A percentile compares a stretch with the other conserved stretches of the same genome.
phyloP scores from a whole-genome alignment of 2,329 filamentous ascomycete species.

The Hypoxylon sp. region DNA sequence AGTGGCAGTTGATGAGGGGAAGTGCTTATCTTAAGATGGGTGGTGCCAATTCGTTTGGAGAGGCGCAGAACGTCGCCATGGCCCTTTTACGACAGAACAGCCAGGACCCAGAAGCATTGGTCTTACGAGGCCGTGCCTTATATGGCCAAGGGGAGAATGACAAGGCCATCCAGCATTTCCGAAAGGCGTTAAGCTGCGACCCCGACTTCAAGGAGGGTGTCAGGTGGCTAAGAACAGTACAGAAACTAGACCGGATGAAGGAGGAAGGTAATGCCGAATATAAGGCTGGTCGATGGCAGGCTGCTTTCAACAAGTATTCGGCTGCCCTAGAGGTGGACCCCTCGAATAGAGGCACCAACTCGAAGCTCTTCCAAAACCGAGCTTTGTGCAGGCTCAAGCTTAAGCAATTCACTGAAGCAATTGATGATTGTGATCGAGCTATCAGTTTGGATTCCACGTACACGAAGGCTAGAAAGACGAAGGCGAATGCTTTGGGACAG shows the following conservation, averaged over 20 bases:
- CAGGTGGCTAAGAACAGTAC: conserved; percentile 88
- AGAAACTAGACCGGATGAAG: conserved; percentile 93
- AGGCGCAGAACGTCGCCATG: conserved; percentile 94
- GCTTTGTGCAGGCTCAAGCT: conserved; percentile 86
- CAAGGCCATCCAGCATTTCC: conserved; percentile 92
- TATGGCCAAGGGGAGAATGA: conserved; percentile 95
- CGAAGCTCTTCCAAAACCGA: conserved; percentile 93
- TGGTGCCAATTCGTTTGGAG: conserved; percentile 86
- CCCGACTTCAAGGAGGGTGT: conserved; percentile 91
- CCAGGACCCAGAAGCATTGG: conserved; percentile 92
- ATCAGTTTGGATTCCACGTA: conserved; percentile 86
- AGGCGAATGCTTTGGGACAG: conserved; percentile 88
- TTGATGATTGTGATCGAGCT: conserved; percentile 87
- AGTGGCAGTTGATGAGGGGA: conserved; percentile 93
- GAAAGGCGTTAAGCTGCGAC: conserved; percentile 88
- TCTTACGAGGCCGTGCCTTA: conserved; percentile 86
- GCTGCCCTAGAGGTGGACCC: conserved; percentile 88
- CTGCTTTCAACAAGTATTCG: conserved; percentile 86
- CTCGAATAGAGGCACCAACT: conserved; percentile 89
- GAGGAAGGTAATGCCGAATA: conserved; percentile 92
- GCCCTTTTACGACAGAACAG: conserved; percentile 84
- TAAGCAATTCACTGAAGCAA: conserved; percentile 84
- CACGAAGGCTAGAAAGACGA: conserved; percentile 90
- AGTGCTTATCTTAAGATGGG: conserved; percentile 95
- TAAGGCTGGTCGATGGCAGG: conserved; percentile 83